A percentile compares a stretch with the other conserved stretches of the same genome.
These are phyloP conservation scores for Podospora sp. DNA, from an alignment of 495 filamentous ascomycete genomes.

Conservation along the genomic window DNA sequence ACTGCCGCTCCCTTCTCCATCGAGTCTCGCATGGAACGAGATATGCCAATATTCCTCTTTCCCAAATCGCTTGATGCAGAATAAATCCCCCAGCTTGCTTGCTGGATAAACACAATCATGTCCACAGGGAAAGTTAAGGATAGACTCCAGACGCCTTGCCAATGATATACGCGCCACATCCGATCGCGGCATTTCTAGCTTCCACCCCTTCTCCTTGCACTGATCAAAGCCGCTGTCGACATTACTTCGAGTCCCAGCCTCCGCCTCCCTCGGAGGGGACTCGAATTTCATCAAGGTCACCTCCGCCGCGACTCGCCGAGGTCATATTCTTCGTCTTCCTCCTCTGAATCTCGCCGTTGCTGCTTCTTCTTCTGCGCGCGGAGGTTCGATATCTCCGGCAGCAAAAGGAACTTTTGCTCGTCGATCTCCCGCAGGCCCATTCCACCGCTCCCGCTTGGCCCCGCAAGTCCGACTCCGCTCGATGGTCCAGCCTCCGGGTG, in stretches of 20 bases:
- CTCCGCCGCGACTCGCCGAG: conserved; percentile 14
- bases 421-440: conserved; percentile 29
- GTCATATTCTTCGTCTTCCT: conserved; percentile 21
- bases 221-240: background rate
- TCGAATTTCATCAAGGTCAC: conserved; percentile 4
- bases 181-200: background rate
- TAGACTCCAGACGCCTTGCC: conserved; percentile 11
- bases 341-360: conserved; percentile 5
- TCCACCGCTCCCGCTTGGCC: conserved; percentile 9
- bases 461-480: background rate
- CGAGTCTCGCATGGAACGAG: background rate
- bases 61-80: background rate
- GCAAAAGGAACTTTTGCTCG: conserved; percentile 39
- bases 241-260: background rate
- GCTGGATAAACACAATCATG: background rate
- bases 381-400: conserved; percentile 29
- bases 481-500: conserved; percentile 20
- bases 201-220: background rate
- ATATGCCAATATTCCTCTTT: background rate
- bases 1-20: background rate
- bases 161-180: conserved; percentile 6
- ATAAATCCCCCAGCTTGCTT: background rate
- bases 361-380: conserved; percentile 29
- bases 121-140: background rate
- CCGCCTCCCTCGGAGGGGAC: background rate